A percentile compares a stretch with the other conserved stretches of the same genome.
phyloP scores from a whole-genome alignment of 345 rosid species.

The Geranium brycei region DNA sequence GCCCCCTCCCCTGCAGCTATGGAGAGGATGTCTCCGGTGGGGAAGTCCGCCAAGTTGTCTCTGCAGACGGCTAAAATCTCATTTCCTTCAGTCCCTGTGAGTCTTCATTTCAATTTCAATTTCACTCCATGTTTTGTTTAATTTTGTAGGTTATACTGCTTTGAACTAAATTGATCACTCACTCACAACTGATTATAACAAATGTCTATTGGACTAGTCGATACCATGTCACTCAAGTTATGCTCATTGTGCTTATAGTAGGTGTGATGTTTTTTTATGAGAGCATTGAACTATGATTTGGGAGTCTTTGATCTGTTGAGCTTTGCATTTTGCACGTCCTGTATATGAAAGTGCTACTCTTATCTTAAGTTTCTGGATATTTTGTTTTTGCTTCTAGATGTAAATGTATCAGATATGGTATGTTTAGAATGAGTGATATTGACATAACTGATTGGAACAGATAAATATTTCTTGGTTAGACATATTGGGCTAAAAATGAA shows the following conservation, averaged over 20 bases:
- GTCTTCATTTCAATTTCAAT: not conserved
- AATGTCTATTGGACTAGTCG: not conserved
- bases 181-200: not conserved
- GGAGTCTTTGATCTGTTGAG: not conserved
- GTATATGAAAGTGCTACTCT: too few species aligned
- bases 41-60: conserved; percentile 25
- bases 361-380: too few species aligned
- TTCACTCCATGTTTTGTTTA: too few species aligned
- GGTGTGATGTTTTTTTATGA: not conserved
- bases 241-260: not conserved
- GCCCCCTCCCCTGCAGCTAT: conserved; percentile 15
- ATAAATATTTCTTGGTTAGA: too few species aligned
- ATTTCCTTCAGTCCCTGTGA: not conserved
- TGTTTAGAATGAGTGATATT: too few species aligned
- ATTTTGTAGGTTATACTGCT: too few species aligned
- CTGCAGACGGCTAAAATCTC: not conserved
- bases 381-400: too few species aligned
- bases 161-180: not conserved
- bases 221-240: not conserved
- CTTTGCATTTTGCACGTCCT: too few species aligned
- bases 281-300: not conserved
- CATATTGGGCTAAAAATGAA: too few species aligned
- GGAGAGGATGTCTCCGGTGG: conserved; percentile 37
- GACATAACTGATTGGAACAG: too few species aligned
- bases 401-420: too few species aligned